Percentiles rank a stretch among this genome's conserved stretches.
Conservation (phyloP, 768 basidiomycete species). For the Mrakia frigida region DNA sequence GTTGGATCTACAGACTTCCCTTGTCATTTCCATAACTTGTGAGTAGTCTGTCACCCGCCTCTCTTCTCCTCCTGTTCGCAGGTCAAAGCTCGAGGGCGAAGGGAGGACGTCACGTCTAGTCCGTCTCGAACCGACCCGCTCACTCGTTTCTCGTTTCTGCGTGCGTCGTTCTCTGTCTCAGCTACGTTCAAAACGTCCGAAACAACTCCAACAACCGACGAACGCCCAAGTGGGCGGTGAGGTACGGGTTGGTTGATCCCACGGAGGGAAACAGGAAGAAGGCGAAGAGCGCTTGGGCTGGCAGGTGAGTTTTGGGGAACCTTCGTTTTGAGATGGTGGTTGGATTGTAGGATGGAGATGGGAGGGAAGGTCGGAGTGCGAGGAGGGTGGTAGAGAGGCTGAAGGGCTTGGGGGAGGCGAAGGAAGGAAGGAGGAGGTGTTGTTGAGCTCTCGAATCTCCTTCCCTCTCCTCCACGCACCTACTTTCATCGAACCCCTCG, state of each 20-base stretch:
- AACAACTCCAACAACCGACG: conserved; percentile 88
- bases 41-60: neutral
- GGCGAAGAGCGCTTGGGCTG: conserved; percentile 79
- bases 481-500: too few species aligned
- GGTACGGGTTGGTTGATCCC: conserved; percentile 78
- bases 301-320: conserved; percentile 49
- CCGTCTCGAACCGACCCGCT: neutral
- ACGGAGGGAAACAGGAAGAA: conserved; percentile 70
- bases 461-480: too few species aligned
- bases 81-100: neutral
- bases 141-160: too few species aligned
- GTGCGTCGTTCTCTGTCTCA: conserved; percentile 29
- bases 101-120: neutral
- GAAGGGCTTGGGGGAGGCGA: too few species aligned
- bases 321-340: too few species aligned
- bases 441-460: too few species aligned
- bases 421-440: too few species aligned
- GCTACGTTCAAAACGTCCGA: conserved; percentile 68
- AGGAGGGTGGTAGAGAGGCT: neutral
- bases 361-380: too few species aligned
- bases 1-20: conserved; percentile 31
- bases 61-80: neutral
- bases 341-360: too few species aligned
- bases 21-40: conserved; percentile 78
- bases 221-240: conserved; percentile 91